Percentiles rank a stretch among this genome's conserved stretches.
Evolutionary conservation across 441 rosid genomes (phyloP).

Genomic region (Adansonia grandidieri): DNA sequence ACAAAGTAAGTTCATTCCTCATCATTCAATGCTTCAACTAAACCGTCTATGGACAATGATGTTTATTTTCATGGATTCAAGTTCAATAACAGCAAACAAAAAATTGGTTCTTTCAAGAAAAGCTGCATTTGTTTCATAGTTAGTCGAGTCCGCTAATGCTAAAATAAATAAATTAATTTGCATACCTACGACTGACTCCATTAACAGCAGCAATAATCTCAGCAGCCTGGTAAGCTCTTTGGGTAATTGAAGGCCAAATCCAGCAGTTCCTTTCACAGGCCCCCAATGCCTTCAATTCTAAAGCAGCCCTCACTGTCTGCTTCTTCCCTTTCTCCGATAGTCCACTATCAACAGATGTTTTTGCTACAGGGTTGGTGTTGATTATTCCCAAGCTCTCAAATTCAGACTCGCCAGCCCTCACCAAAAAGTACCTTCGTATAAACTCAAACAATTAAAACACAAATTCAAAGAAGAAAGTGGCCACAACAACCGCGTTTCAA

Average conservation of each 20-base stretch:
- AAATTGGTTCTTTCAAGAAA: background rate
- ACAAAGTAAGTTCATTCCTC: background rate
- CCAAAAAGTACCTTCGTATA: slow-evolving; percentile 67
- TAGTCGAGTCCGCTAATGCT: background rate
- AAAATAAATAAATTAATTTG: background rate
- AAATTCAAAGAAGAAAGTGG: background rate
- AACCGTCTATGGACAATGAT: background rate
- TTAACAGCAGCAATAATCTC: slow-evolving; percentile 82
- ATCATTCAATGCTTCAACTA: slow-evolving; percentile 9
- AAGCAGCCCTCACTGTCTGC: slow-evolving; percentile 69
- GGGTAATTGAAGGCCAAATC: slow-evolving; percentile 98
- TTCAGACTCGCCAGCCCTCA: slow-evolving; percentile 90
- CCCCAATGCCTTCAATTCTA: slow-evolving; percentile 66
- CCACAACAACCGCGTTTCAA: background rate
- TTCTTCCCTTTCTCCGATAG: slow-evolving; percentile 87
- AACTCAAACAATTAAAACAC: slow-evolving; percentile 19
- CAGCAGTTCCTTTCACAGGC: slow-evolving; percentile 83
- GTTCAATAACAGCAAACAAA: background rate
- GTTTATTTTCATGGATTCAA: background rate
- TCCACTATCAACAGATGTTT: slow-evolving; percentile 85
- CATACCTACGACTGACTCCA: slow-evolving; percentile 70
- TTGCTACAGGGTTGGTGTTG: slow-evolving; percentile 84
- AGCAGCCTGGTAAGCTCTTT: slow-evolving; percentile 94
- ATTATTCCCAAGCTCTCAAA: slow-evolving; percentile 78
- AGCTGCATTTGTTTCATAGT: background rate